These are phyloP conservation scores for Botryosphaeria dothidea DNA, from an alignment of 2,329 filamentous ascomycete species.

Conservation along the genomic window DNA sequence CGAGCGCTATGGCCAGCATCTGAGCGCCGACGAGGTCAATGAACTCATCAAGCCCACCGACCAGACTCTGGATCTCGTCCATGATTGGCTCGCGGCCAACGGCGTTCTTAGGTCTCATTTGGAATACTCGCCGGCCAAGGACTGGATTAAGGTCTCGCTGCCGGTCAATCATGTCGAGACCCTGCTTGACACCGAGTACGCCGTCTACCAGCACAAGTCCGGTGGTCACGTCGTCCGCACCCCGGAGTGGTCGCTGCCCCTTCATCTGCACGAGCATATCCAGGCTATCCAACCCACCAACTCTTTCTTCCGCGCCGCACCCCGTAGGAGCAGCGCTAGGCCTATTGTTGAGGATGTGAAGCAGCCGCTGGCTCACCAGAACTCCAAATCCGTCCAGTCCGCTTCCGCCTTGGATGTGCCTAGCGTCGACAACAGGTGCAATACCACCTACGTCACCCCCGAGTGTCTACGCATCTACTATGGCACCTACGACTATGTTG, in stretches of 20 bases:
- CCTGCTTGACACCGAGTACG: slow-evolving; percentile 53
- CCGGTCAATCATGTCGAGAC: slow-evolving; percentile 54
- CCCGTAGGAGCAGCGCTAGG: slow-evolving; percentile 26
- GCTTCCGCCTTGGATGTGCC: slow-evolving; percentile 13
- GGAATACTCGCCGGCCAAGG: slow-evolving; percentile 54
- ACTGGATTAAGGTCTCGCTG: slow-evolving; percentile 58
- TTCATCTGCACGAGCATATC: slow-evolving; percentile 58
- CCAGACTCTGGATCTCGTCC: slow-evolving; percentile 53
- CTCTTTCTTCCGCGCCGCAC: slow-evolving; percentile 52
- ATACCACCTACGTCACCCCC: slow-evolving; percentile 42
- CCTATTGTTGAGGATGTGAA: neutral
- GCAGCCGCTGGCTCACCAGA: neutral
- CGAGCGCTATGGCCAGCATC: slow-evolving; percentile 56
- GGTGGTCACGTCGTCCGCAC: slow-evolving; percentile 55
- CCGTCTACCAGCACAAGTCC: slow-evolving; percentile 55
- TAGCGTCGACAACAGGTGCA: slow-evolving; percentile 32
- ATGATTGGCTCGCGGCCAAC: slow-evolving; percentile 58
- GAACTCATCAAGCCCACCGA: slow-evolving; percentile 55
- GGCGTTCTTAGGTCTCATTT: slow-evolving; percentile 45
- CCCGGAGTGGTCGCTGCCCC: slow-evolving; percentile 59
- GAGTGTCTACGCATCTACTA: slow-evolving; percentile 45
- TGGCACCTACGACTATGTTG: slow-evolving; percentile 43
- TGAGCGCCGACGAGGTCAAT: slow-evolving; percentile 54
- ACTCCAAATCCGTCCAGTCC: neutral
- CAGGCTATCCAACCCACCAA: slow-evolving; percentile 63